These are phyloP conservation scores for apple (Malus domestica) DNA, from an alignment of 306 rosid genomes.

Conservation along the genomic window ASM211411v1 NC_041795.1:25978001-25978500, in stretches of 20 bases:
- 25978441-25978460: too few relatives aligned
- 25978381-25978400: not conserved
- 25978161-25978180: not conserved
- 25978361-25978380: not conserved
- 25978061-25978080: conserved; percentile 17
- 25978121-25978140: not conserved
- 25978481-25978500: too few relatives aligned
- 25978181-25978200: not conserved
- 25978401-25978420: not conserved
- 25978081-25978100: conserved; percentile 2
- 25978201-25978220: not conserved
- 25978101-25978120: not conserved
- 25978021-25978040: conserved; percentile 21
- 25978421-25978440: too few relatives aligned
- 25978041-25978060: conserved; percentile 52
- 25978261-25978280: not conserved
- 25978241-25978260: not conserved
- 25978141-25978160: not conserved
- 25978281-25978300: not conserved
- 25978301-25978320: not conserved
- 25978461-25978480: not conserved
- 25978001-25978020: conserved; percentile 14
- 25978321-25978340: not conserved
- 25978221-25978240: not conserved
- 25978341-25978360: not conserved